Conservation (phyloP, 768 basidiomycete genomes). For the Termitomyces sp. region DNA sequence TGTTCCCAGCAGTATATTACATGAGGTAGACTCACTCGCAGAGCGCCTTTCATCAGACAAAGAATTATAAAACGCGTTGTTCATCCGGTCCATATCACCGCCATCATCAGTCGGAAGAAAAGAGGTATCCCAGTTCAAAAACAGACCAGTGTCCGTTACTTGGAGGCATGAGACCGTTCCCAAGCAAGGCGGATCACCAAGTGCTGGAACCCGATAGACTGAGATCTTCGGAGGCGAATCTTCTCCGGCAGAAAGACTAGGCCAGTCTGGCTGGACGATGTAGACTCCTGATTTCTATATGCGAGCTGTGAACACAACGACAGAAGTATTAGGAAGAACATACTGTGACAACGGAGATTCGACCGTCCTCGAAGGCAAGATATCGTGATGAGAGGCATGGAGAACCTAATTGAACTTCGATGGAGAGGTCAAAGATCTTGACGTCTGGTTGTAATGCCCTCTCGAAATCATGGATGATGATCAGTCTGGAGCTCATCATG, state of each 20-base stretch:
- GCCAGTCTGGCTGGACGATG: constrained; percentile 23
- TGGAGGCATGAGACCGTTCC: constrained; percentile 43
- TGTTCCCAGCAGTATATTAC: neutral
- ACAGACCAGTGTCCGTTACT: constrained; percentile 48
- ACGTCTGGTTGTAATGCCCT: constrained; percentile 21
- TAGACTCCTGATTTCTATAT: constrained; percentile 25
- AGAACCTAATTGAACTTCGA: constrained; percentile 37
- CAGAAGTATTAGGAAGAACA: constrained; percentile 8
- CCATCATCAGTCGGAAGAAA: neutral
- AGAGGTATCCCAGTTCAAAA: constrained; percentile 36
- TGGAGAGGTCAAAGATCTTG: constrained; percentile 24
- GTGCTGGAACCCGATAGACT: constrained; percentile 23
- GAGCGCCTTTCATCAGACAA: constrained; percentile 3
- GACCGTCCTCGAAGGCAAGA: constrained; percentile 40
- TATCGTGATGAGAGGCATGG: constrained; percentile 35
- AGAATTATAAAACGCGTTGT: constrained; percentile 8
- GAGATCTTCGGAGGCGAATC: constrained; percentile 12
- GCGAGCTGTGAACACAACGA: neutral
- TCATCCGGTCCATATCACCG: neutral
- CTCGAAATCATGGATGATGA: constrained; percentile 39
- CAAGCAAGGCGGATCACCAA: constrained; percentile 24
- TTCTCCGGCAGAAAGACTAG: neutral
- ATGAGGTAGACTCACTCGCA: constrained; percentile 8
- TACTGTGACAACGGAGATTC: constrained; percentile 45
- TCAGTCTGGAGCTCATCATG: constrained; percentile 29